Percentiles rank a stretch among this genome's conserved stretches.
Conservation (phyloP, 1,139 yeast genomes). For the Saccharomyces hybrid region DNA sequence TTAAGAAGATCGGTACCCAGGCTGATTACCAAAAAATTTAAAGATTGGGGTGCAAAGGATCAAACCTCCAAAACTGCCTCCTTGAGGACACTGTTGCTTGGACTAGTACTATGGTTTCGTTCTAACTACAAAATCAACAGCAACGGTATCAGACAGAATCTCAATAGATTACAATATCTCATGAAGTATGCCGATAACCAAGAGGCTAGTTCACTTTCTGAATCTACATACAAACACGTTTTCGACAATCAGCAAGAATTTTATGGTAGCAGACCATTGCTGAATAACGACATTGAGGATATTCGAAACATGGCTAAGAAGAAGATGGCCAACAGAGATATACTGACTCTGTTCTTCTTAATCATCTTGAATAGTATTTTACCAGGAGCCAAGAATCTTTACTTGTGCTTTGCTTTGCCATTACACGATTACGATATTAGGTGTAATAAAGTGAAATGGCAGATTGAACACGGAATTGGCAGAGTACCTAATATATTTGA, state of each 20-base stretch:
- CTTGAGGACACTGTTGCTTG: constrained; percentile 17
- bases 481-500: constrained; percentile 20
- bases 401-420: constrained; percentile 23
- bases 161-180: constrained; percentile 13
- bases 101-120: constrained; percentile 23
- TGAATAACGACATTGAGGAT: constrained; percentile 7
- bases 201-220: not conserved
- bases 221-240: constrained; percentile 4
- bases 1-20: constrained; percentile 20
- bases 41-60: constrained; percentile 6
- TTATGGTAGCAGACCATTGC: constrained; percentile 18
- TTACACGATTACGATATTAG: constrained; percentile 12
- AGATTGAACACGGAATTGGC: constrained; percentile 6
- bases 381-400: constrained; percentile 5
- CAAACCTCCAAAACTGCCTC: constrained; percentile 1
- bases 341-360: constrained; percentile 16
- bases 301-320: constrained; percentile 18
- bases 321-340: constrained; percentile 20
- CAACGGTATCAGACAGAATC: constrained; percentile 24
- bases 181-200: constrained; percentile 3
- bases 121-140: constrained; percentile 20
- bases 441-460: constrained; percentile 4
- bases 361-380: constrained; percentile 16
- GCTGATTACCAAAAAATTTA: constrained; percentile 14
- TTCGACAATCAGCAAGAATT: constrained; percentile 10